Conservation (phyloP, 2,329 filamentous ascomycete species). For the Neopestalotiopsis rosae region DNA sequence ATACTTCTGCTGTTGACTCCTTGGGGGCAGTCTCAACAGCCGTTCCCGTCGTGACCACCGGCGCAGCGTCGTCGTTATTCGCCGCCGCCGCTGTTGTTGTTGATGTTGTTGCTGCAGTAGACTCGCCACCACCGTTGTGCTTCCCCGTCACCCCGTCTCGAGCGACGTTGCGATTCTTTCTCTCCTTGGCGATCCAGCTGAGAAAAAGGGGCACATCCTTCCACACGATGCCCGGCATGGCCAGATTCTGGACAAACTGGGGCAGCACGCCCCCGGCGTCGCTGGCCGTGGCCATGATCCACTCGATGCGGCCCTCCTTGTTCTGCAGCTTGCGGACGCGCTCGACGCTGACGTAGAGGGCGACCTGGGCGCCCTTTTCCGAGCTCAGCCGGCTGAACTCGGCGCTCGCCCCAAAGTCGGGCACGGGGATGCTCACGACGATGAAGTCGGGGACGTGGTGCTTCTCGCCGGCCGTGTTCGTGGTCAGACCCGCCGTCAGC, state of each 20-base stretch:
- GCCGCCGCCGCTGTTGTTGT: neutral
- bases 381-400: conserved; percentile 38
- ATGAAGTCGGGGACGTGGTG: conserved; percentile 49
- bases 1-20: neutral
- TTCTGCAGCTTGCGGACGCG: conserved; percentile 55
- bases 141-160: neutral
- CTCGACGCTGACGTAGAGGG: conserved; percentile 71
- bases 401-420: conserved; percentile 41
- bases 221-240: conserved; percentile 65
- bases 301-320: conserved; percentile 63
- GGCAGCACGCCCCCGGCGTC: conserved; percentile 73
- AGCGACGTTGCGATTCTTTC: conserved; percentile 31
- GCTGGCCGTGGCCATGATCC: conserved; percentile 79
- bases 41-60: neutral
- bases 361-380: conserved; percentile 57
- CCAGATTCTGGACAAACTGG: conserved; percentile 67
- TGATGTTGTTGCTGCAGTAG: neutral
- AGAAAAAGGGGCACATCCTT: conserved; percentile 77
- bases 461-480: no score
- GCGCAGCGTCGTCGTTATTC: neutral
- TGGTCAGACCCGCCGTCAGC: conserved; percentile 44
- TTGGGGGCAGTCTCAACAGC: neutral
- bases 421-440: conserved; percentile 62
- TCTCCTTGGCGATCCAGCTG: conserved; percentile 60
- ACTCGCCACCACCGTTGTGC: neutral